phyloP scores from a whole-genome alignment of 192 early-diverging fungal species.

The Chytriomyces sp. region DNA sequence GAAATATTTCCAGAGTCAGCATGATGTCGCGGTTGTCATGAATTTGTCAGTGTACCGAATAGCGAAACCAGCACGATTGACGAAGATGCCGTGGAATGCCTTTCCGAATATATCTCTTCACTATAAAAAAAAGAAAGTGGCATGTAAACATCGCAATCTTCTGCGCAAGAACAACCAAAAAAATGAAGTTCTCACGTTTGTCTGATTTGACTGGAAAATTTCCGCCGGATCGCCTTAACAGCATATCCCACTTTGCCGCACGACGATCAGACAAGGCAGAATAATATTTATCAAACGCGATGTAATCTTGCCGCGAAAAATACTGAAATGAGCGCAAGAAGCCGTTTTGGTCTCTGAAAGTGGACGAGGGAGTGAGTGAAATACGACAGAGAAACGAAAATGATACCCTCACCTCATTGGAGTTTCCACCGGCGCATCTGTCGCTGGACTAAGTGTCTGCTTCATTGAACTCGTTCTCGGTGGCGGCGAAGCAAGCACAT shows the following conservation, averaged over 20 bases:
- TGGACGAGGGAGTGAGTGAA: not conserved
- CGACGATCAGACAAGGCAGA: slow-evolving; percentile 22
- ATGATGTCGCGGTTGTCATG: slow-evolving; percentile 31
- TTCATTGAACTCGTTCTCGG: not conserved
- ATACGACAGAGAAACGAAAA: not conserved
- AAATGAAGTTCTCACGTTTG: slow-evolving; percentile 10
- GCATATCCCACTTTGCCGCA: slow-evolving; percentile 39
- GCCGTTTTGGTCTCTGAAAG: slow-evolving; percentile 36
- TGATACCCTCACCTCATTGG: not conserved
- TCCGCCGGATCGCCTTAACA: slow-evolving; percentile 23
- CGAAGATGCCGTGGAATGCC: slow-evolving; percentile 77
- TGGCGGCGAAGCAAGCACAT: not conserved
- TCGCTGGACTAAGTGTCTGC: not conserved
- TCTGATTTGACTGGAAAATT: slow-evolving; percentile 22
- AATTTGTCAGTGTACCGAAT: slow-evolving; percentile 19
- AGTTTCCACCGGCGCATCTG: not conserved
- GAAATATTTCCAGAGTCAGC: slow-evolving; percentile 71
- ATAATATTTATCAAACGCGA: slow-evolving; percentile 38
- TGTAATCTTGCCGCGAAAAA: slow-evolving; percentile 33
- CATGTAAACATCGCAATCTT: not conserved
- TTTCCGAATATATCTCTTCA: slow-evolving; percentile 78
- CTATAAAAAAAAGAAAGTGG: slow-evolving; percentile 36
- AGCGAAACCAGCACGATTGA: slow-evolving; percentile 51
- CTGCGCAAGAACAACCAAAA: not conserved
- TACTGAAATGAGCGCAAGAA: slow-evolving; percentile 37